Percentiles rank a stretch among this genome's conserved stretches.
Conservation (phyloP, 2,329 filamentous ascomycete genomes). For the Remersonia thermophila region DNA sequence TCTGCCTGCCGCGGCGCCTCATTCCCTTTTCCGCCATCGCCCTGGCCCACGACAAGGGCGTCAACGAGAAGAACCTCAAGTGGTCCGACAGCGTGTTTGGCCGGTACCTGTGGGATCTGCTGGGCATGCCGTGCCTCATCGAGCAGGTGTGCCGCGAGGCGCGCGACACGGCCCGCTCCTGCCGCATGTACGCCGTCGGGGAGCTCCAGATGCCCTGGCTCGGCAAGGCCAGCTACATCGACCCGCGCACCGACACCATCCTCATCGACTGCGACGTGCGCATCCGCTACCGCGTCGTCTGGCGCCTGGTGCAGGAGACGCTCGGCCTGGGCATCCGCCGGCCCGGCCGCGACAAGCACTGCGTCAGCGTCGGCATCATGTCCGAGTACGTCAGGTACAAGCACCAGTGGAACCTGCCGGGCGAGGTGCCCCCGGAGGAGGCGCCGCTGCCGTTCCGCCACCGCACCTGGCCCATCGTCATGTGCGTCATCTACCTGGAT, state of each 20-base stretch:
- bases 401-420: no score
- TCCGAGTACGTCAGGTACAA: no score
- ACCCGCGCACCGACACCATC: slow-evolving; percentile 4
- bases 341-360: no score
- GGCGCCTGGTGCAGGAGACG: neutral
- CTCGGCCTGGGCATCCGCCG: neutral
- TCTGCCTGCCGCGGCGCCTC: slow-evolving; percentile 5
- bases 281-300: neutral
- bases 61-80: no score
- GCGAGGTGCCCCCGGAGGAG: no score
- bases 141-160: slow-evolving; percentile 1
- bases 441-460: no score
- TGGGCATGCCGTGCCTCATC: neutral
- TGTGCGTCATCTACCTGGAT: neutral
- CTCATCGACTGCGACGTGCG: slow-evolving; percentile 2
- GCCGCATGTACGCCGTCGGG: neutral
- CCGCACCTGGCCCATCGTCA: neutral
- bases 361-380: no score
- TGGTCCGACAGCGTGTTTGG: neutral
- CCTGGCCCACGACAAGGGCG: neutral
- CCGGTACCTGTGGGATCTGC: no score
- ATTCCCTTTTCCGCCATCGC: neutral
- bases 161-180: neutral
- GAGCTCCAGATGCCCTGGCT: neutral
- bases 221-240: neutral